Conservation (phyloP, 805 yeast genomes). For the Ogataea pignaliae region DNA sequence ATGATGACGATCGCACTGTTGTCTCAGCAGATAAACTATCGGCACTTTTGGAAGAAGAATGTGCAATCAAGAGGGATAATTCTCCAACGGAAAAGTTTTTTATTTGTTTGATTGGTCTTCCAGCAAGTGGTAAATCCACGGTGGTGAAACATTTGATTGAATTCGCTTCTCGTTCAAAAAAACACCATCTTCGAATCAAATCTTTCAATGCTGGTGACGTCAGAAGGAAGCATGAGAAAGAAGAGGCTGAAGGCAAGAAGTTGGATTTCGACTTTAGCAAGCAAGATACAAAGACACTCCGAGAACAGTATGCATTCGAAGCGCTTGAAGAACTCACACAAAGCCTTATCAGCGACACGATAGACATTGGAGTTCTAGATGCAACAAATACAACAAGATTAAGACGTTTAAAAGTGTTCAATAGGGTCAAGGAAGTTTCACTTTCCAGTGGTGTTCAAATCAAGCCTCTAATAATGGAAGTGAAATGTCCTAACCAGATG, state of each 20-base stretch:
- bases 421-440: constrained; percentile 49
- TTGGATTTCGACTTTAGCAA: constrained; percentile 33
- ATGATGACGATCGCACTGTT: too few species aligned
- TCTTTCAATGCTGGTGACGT: constrained; percentile 52
- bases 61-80: neutral
- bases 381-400: constrained; percentile 59
- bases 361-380: constrained; percentile 86
- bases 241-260: constrained; percentile 17
- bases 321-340: constrained; percentile 76
- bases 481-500: constrained; percentile 49
- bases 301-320: constrained; percentile 95
- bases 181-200: constrained; percentile 17
- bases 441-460: constrained; percentile 38
- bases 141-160: constrained; percentile 25
- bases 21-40: too few species aligned
- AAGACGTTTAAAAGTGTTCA: constrained; percentile 53
- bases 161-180: constrained; percentile 14
- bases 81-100: constrained; percentile 24
- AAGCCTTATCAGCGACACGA: constrained; percentile 68
- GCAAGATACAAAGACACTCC: constrained; percentile 43
- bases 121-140: constrained; percentile 88
- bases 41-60: neutral
- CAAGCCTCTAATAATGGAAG: constrained; percentile 53
- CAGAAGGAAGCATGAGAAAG: constrained; percentile 35
- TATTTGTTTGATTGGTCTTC: constrained; percentile 65